These are phyloP conservation scores for Macrophomina tecta DNA, from an alignment of 2,329 filamentous ascomycete genomes.

Conservation along the genomic window DNA sequence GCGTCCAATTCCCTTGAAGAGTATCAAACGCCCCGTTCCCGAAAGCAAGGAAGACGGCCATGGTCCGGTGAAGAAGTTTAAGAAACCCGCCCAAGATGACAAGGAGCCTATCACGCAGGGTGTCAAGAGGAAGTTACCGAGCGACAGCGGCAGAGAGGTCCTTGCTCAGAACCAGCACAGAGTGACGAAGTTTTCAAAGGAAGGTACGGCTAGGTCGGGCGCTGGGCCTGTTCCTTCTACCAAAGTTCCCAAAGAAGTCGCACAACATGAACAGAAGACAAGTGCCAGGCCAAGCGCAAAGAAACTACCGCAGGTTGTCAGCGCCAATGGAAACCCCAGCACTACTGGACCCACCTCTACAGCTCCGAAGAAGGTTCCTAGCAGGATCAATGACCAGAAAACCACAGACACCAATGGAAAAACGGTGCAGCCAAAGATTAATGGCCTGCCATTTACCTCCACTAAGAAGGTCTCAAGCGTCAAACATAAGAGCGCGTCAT, in stretches of 20 bases:
- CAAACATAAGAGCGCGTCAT: conserved; percentile 67
- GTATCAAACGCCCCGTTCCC: conserved; percentile 36
- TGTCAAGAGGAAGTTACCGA: conserved; percentile 37
- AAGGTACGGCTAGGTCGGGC: conserved; percentile 2
- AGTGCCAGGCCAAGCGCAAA: conserved; percentile 28
- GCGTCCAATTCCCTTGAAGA: conserved; percentile 34
- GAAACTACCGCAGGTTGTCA: background rate
- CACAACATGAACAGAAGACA: conserved; percentile 19
- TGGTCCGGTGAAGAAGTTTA: background rate
- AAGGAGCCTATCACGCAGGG: background rate
- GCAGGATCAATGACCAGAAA: conserved; percentile 1
- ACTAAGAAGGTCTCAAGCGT: conserved; percentile 43
- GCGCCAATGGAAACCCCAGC: background rate
- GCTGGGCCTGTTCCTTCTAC: background rate
- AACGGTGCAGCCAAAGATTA: conserved; percentile 22
- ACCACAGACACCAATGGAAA: background rate
- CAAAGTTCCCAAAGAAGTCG: conserved; percentile 35
- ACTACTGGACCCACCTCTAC: background rate
- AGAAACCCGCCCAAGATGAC: conserved; percentile 3
- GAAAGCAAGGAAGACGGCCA: conserved; percentile 34
- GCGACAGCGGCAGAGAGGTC: conserved; percentile 54
- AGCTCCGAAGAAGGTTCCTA: background rate
- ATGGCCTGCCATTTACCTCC: conserved; percentile 18
- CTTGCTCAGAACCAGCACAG: conserved; percentile 49
- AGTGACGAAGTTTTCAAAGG: conserved; percentile 40